Conservation (phyloP, 2,329 filamentous ascomycete species). For the Fusarium sp. region DNA sequence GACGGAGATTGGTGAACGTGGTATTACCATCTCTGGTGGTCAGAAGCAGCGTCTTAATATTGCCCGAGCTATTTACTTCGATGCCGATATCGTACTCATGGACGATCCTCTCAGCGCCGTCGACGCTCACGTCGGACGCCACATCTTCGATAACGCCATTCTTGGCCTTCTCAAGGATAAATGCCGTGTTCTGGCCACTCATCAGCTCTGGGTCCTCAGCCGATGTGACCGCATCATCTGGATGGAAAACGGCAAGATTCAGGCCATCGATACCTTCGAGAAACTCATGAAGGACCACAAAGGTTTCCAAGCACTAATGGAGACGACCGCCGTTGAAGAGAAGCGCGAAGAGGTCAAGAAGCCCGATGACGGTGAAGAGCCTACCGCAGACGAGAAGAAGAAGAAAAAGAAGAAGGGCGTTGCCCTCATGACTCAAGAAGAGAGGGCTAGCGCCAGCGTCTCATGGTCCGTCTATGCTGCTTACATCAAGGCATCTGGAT, state of each 20-base stretch:
- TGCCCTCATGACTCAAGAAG: constrained; percentile 77
- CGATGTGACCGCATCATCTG: constrained; percentile 92
- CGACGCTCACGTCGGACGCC: constrained; percentile 75
- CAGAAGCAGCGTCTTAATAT: constrained; percentile 97
- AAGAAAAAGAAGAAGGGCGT: constrained; percentile 68
- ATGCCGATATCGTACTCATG: constrained; percentile 75
- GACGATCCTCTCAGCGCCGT: constrained; percentile 77
- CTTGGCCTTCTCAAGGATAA: constrained; percentile 89
- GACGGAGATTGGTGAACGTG: constrained; percentile 94
- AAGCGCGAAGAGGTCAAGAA: constrained; percentile 64
- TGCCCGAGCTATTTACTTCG: constrained; percentile 80
- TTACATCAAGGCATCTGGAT: constrained; percentile 81
- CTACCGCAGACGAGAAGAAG: constrained; percentile 55
- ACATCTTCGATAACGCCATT: constrained; percentile 94
- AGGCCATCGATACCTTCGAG: constrained; percentile 88
- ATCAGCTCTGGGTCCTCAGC: constrained; percentile 92
- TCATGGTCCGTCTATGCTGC: constrained; percentile 82
- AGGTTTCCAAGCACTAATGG: constrained; percentile 87
- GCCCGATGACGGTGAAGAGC: constrained; percentile 57
- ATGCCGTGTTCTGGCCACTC: constrained; percentile 90
- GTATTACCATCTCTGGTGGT: constrained; percentile 94
- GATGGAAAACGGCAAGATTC: constrained; percentile 88
- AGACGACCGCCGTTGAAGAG: constrained; percentile 80
- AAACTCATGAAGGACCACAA: constrained; percentile 83
- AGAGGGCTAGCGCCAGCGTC: constrained; percentile 79